Evolutionary conservation across 2,329 filamentous ascomycete genomes (phyloP).

Genomic region (Xylariaceae sp.): DNA sequence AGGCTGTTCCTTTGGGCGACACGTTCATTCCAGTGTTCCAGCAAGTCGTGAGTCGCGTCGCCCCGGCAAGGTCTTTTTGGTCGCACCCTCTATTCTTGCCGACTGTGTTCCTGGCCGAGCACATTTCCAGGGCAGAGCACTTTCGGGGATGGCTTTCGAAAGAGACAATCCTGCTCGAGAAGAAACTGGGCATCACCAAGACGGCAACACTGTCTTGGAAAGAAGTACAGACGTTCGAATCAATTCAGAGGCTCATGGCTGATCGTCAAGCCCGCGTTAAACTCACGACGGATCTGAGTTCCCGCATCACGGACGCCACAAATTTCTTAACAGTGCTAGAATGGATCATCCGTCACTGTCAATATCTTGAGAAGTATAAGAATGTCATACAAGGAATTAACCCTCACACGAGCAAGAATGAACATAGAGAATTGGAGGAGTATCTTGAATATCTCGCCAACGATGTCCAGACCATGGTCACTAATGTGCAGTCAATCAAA

Average conservation of each 20-base stretch:
- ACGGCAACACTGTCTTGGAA: background rate
- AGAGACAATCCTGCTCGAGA: background rate
- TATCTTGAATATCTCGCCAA: background rate
- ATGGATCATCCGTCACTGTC: background rate
- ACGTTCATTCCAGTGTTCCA: background rate
- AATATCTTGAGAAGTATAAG: background rate
- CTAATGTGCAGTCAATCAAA: background rate
- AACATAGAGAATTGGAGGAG: background rate
- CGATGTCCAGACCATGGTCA: background rate
- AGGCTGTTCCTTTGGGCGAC: background rate
- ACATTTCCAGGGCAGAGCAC: background rate
- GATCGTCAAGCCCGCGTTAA: background rate
- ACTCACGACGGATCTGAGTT: background rate
- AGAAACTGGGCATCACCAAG: background rate
- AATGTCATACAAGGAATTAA: background rate
- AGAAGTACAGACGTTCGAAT: background rate
- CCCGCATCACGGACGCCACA: background rate
- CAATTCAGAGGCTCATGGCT: background rate
- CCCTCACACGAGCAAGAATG: background rate
- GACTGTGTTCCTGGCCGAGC: background rate
- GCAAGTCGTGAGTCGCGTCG: background rate
- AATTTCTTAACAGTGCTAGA: background rate
- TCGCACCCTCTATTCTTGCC: background rate
- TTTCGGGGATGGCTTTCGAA: background rate
- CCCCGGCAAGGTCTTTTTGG: background rate